Evolutionary conservation across 2,329 filamentous ascomycete genomes (phyloP).

Genomic region (Hortaea sp.): DNA sequence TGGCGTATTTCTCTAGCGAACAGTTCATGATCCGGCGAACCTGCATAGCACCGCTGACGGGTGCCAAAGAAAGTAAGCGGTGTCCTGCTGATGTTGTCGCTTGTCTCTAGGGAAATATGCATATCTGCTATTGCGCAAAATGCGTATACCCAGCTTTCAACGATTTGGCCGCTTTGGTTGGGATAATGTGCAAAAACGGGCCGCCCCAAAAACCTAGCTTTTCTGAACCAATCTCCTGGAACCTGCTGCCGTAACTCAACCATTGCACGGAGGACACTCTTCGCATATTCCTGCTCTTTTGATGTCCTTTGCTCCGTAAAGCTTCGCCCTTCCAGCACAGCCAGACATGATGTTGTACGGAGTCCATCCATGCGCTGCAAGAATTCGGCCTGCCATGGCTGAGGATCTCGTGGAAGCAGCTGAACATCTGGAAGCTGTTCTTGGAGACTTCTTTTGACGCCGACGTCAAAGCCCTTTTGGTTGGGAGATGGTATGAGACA

Average conservation of each 20-base stretch:
- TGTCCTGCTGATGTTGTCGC: no score
- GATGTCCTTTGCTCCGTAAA: constrained; percentile 11
- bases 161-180: no score
- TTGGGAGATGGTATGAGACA: constrained; percentile 23
- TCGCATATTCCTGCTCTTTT: constrained; percentile 28
- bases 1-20: no score
- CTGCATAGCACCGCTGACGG: no score
- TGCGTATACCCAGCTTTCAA: no score
- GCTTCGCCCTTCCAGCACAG: constrained; percentile 12
- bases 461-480: constrained; percentile 32
- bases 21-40: no score
- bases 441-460: constrained; percentile 31
- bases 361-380: constrained; percentile 26
- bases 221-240: constrained; percentile 30
- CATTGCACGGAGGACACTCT: constrained; percentile 24
- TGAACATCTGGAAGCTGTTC: constrained; percentile 36
- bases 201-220: constrained; percentile 33
- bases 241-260: constrained; percentile 22
- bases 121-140: no score
- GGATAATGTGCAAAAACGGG: no score
- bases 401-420: constrained; percentile 21
- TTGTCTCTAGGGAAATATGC: no score
- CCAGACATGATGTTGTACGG: constrained; percentile 9
- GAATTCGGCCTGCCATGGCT: constrained; percentile 23
- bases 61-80: no score